Evolutionary conservation across 228 moss, liverwort and hornwort species (phyloP), one percentile per base, ranked within the genome.

Genomic region (Sphagnum fallax): DNA sequence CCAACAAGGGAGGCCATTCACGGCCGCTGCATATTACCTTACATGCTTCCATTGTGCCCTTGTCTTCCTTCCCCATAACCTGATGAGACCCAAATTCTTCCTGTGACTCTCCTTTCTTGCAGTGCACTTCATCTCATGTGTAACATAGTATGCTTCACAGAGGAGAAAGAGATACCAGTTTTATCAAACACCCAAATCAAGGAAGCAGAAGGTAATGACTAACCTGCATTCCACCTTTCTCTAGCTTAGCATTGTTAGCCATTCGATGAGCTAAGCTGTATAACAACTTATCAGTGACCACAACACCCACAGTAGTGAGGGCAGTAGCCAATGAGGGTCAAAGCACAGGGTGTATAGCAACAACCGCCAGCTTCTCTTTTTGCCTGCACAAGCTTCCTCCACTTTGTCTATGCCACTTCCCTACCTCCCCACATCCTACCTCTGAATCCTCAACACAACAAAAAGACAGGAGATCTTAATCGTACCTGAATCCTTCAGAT

Each of bases 161-260:
- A 32, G 32, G 32, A 32, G 32, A 32, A 32, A 32, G 32, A 57
- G 53, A 48, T 16, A 52, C 53, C 32, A 32, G 32, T 32, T 32
- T 32, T 32, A 32, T 32, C 6, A 15, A 52, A 55, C 6, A 11
- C 32, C 48, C 16, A 4, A 51, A 5, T 48, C 49, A 47, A 9
- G 10, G 14, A 49, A 7, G 16, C 16, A 51, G 12, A 57, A 69
- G 61, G 32, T 2, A 32, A 57, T 65, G 66, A 64, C 69, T 70
- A 48, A 96, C 95, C 89, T 97, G 93, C 97, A 97, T 97, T 62
- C 93, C 93, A 18, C 91, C 97, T 66, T 75, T 87, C 71, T 97
- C 91, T 64, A 86, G 70, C 5, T 77, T 67, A 4, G 97, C 84
- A 55, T 84, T 77, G 67, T 97, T 97, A 66, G 88, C 86, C 68